These are phyloP conservation scores for Panaeolus papilionaceus DNA, from an alignment of 768 basidiomycete genomes.

Conservation along the genomic window DNA sequence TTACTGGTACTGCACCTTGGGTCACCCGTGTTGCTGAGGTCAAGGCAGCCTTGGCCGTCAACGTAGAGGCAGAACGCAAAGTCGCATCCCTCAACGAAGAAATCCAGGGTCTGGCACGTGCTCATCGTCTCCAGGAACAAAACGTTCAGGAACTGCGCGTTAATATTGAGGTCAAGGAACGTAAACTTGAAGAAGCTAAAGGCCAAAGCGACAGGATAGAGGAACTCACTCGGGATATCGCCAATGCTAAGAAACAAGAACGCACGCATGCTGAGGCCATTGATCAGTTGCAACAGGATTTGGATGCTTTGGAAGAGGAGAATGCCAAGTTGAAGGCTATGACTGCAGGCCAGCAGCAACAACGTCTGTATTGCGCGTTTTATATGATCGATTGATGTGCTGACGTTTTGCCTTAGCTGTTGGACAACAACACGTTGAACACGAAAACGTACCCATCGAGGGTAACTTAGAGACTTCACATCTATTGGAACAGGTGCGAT, in stretches of 20 bases:
- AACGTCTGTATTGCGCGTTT: conserved; percentile 52
- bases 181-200: conserved; percentile 89
- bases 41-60: conserved; percentile 82
- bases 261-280: conserved; percentile 91
- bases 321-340: conserved; percentile 80
- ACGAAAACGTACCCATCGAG: conserved; percentile 72
- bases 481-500: conserved; percentile 81
- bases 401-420: conserved; percentile 36
- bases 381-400: neutral
- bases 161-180: conserved; percentile 95
- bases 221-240: conserved; percentile 81
- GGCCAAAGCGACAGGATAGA: conserved; percentile 86
- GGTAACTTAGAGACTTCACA: conserved; percentile 88
- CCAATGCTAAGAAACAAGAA: conserved; percentile 87
- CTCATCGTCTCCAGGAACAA: conserved; percentile 89
- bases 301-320: conserved; percentile 88
- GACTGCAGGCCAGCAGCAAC: conserved; percentile 70
- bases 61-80: conserved; percentile 92
- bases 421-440: conserved; percentile 57
- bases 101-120: conserved; percentile 85
- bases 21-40: conserved; percentile 80
- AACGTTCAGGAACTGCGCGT: conserved; percentile 85
- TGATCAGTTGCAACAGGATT: conserved; percentile 89
- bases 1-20: conserved; percentile 86
- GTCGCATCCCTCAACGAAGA: conserved; percentile 88